A percentile compares a stretch with the other conserved stretches of the same genome.
These are phyloP conservation scores for Cucurbita argyrosperma DNA, from an alignment of 306 rosid species.

Conservation along the genomic window DNA sequence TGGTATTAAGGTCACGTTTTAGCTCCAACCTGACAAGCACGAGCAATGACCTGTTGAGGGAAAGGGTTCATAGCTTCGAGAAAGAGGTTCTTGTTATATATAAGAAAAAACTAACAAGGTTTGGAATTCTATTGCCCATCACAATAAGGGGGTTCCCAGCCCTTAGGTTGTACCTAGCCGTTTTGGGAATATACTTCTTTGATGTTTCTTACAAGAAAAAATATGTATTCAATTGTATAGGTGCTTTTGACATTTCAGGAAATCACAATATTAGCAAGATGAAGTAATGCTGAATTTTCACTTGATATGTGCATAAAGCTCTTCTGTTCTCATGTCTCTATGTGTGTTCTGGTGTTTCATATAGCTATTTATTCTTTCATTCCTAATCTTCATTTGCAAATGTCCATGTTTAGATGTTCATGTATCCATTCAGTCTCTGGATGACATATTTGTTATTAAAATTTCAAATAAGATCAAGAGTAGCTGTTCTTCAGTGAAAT, in stretches of 20 bases:
- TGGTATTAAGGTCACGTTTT: background rate
- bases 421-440: background rate
- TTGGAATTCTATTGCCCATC: no score
- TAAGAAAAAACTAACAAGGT: background rate
- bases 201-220: no score
- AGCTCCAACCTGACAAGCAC: background rate
- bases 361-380: background rate
- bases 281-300: background rate
- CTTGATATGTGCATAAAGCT: background rate
- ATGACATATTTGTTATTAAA: background rate
- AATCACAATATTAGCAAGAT: background rate
- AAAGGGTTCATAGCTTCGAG: background rate
- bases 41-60: background rate
- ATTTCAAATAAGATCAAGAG: background rate
- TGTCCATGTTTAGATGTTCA: background rate
- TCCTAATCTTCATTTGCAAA: background rate
- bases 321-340: background rate
- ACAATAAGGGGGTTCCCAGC: no score
- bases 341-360: background rate
- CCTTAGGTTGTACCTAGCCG: no score
- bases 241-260: background rate
- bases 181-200: no score
- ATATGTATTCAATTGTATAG: background rate
- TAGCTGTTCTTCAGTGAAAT: background rate
- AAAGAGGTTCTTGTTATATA: background rate